Base-by-base conservation (phyloP, 306 rosid species). In the Elaeagnus macrophylla region DNA sequence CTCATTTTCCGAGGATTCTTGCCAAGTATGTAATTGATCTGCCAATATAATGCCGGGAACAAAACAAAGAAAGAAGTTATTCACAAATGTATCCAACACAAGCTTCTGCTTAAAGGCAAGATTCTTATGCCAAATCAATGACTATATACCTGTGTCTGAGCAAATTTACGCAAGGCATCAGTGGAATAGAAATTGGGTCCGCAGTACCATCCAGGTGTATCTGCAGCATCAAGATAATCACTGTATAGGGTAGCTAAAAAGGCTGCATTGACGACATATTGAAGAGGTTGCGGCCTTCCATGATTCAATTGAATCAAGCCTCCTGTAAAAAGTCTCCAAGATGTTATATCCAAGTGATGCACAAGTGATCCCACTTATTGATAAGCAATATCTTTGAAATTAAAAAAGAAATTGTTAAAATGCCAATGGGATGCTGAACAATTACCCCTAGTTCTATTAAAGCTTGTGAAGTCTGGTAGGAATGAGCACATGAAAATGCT, bases 181-280 rank as follows among this genome's bases (percentile, higher is more conserved):
- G 88, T 86, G 61, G 95, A 83, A 69, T 72, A 90, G 81, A 90
- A 90, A 69, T 83, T 81, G 61, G 97, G 95, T 70, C 97, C 97
- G 74, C 97, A 90, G 64, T 90, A 83, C 97, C 97, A 90, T 41
- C 97, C 97, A 60, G 97, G 97, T 14, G 95, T 90, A 75, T 90
- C 95, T 25, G 97, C 94, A 43, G 97, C 97, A 14, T 90, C 97
- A 49, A 90, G 94, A 71, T 90, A 90, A 70, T 90, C 97, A 67
- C 95, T 86, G 67, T 73, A 90, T 62, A 90, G 67, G 53, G 97
- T 67, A 56, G 97, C 97, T 68, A 90, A 72, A 77, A 90, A 90
- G 69, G 97, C 97, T 53, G 97, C 94, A 75, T 90, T 90, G 73
- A 81, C 97, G 9, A 83, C 81, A 64, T 90, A 86, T 59, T 90